Conservation (phyloP, 2,329 filamentous ascomycete species). For the Paraconiothyrium sp. region DNA sequence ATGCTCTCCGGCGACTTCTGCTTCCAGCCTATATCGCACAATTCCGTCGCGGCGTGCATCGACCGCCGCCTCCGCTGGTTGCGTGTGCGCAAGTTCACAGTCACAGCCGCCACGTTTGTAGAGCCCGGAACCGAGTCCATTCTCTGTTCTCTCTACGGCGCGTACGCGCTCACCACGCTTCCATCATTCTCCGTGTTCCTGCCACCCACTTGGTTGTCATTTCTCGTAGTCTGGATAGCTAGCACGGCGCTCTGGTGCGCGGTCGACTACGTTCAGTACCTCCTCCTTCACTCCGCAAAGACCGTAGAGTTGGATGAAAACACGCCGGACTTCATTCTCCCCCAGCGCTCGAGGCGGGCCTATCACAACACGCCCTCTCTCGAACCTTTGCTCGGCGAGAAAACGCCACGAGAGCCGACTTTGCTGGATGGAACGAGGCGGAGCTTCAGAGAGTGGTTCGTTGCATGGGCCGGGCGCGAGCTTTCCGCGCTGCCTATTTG, state of each 20-base stretch:
- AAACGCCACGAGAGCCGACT: slow-evolving; percentile 19
- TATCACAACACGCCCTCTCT: slow-evolving; percentile 33
- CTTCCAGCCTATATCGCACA: slow-evolving; percentile 86
- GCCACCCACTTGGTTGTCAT: slow-evolving; percentile 73
- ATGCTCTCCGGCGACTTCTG: slow-evolving; percentile 86
- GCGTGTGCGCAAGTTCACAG: slow-evolving; percentile 92
- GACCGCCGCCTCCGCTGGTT: slow-evolving; percentile 88
- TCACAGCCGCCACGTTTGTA: slow-evolving; percentile 85
- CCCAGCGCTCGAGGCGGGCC: slow-evolving; percentile 51
- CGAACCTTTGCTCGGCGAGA: slow-evolving; percentile 34
- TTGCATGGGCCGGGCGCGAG: slow-evolving; percentile 87
- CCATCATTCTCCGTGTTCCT: slow-evolving; percentile 69
- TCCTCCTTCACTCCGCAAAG: slow-evolving; percentile 75
- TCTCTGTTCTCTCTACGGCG: slow-evolving; percentile 81
- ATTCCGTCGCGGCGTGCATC: slow-evolving; percentile 80
- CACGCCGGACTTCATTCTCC: slow-evolving; percentile 76
- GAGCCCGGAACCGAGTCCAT: slow-evolving; percentile 93
- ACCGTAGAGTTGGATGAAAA: slow-evolving; percentile 76
- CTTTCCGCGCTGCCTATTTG: slow-evolving; percentile 86
- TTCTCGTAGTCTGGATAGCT: slow-evolving; percentile 71
- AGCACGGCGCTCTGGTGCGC: slow-evolving; percentile 76
- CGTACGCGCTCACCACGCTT: slow-evolving; percentile 80
- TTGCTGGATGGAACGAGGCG: slow-evolving; percentile 56
- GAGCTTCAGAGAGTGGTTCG: slow-evolving; percentile 74
- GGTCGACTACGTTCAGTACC: slow-evolving; percentile 78